Conservation (phyloP, 345 rosid genomes). For the Excoecaria agallocha region DNA sequence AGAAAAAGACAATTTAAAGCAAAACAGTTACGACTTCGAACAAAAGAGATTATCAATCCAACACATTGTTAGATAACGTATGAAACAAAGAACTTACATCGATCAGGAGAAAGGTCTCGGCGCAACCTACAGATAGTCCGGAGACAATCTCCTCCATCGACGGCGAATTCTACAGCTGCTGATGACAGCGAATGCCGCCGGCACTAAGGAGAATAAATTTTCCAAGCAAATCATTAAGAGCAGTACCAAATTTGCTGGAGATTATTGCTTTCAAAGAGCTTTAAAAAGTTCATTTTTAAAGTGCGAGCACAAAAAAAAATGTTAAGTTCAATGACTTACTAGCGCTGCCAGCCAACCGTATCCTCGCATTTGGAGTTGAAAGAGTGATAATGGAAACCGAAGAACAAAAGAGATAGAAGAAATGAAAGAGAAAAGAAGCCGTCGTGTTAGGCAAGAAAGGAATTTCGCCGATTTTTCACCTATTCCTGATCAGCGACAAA, state of each 20-base stretch:
- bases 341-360: slow-evolving; percentile 44
- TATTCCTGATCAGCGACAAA: not conserved
- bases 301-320: not conserved
- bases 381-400: not conserved
- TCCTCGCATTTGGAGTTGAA: slow-evolving; percentile 39
- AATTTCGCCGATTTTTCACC: not conserved
- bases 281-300: not conserved
- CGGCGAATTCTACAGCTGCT: slow-evolving; percentile 20
- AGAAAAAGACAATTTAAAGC: slow-evolving; percentile 4
- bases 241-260: slow-evolving; percentile 3
- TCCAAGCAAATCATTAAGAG: not conserved
- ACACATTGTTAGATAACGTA: not conserved
- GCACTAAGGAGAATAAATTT: slow-evolving; percentile 34
- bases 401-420: not conserved
- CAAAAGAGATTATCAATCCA: not conserved
- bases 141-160: slow-evolving; percentile 20
- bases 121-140: slow-evolving; percentile 17
- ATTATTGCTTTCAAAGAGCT: not conserved
- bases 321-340: slow-evolving; percentile 33
- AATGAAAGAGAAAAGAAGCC: not conserved
- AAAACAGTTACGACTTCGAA: not conserved
- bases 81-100: slow-evolving; percentile 35
- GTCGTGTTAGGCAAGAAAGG: slow-evolving; percentile 26
- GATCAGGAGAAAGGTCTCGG: slow-evolving; percentile 22
- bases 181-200: slow-evolving; percentile 46